Evolutionary conservation across 345 rosid species (phyloP).

Genomic region (Stellera chamaejasme): DNA sequence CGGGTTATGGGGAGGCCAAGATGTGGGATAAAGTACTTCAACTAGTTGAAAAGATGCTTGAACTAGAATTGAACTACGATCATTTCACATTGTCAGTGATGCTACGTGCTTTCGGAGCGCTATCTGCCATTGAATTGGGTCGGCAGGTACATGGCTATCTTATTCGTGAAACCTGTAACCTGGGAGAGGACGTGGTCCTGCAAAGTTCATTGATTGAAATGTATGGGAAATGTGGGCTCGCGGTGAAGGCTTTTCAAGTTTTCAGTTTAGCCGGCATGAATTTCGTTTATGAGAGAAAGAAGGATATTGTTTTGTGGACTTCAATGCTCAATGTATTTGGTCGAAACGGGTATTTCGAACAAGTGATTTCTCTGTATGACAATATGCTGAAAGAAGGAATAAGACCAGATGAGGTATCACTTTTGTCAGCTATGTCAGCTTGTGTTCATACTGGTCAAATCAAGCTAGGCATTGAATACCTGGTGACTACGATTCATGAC

Average conservation of each 20-base stretch:
- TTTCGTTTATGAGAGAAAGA: conserved; percentile 13
- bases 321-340: conserved; percentile 46
- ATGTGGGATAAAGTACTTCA: conserved; percentile 32
- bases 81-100: conserved; percentile 33
- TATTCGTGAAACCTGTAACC: conserved; percentile 19
- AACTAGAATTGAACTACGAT: conserved; percentile 31
- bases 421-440: conserved; percentile 48
- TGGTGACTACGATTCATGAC: conserved; percentile 30
- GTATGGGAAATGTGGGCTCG: conserved; percentile 52
- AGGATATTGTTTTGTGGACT: conserved; percentile 54
- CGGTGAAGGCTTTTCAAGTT: conserved; percentile 32
- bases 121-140: conserved; percentile 34
- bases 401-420: conserved; percentile 42
- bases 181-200: conserved; percentile 34
- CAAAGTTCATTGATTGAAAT: conserved; percentile 54
- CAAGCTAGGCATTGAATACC: conserved; percentile 37
- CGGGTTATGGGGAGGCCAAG: conserved; percentile 31
- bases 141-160: conserved; percentile 40
- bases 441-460: conserved; percentile 53
- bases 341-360: conserved; percentile 30
- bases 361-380: conserved; percentile 31
- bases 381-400: conserved; percentile 34
- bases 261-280: conserved; percentile 26
- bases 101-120: conserved; percentile 27
- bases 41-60: conserved; percentile 36